phyloP scores from a whole-genome alignment of 202 grass and related monocot species.

The Setaria viridis region DNA sequence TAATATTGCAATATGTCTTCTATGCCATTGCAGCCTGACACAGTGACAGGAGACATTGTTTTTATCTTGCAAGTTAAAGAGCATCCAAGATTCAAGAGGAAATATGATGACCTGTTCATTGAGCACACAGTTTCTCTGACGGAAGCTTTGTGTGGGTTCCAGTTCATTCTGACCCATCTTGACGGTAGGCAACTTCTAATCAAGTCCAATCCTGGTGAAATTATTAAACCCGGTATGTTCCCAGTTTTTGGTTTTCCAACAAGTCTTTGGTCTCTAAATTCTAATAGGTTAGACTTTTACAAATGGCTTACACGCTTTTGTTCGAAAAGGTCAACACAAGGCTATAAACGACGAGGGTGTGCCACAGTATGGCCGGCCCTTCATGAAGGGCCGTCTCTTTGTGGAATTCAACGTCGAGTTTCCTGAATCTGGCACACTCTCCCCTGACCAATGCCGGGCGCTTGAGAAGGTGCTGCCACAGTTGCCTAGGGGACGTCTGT shows the following conservation, averaged over 20 bases:
- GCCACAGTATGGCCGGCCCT: conserved; percentile 68
- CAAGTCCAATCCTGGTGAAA: conserved; percentile 71
- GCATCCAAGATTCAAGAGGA: conserved; percentile 78
- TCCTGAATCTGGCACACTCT: conserved; percentile 61
- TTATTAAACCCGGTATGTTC: conserved; percentile 69
- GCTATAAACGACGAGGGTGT: conserved; percentile 78
- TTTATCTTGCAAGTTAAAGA: conserved; percentile 75
- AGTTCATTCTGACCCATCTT: conserved; percentile 76
- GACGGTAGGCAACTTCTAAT: conserved; percentile 70
- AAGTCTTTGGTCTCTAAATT: not conserved
- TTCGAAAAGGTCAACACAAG: conserved; percentile 69
- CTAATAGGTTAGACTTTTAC: not conserved
- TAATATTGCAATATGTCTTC: conserved; percentile 24
- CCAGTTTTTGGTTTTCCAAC: not conserved
- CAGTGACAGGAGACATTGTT: conserved; percentile 72
- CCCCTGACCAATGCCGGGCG: conserved; percentile 46
- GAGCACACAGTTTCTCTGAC: conserved; percentile 69
- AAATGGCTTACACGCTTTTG: not conserved
- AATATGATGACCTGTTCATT: conserved; percentile 67
- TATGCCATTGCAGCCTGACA: conserved; percentile 61
- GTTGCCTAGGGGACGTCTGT: conserved; percentile 33
- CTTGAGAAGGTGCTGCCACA: conserved; percentile 58
- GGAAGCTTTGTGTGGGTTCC: conserved; percentile 76
- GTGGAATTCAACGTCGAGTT: conserved; percentile 77
- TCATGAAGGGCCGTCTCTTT: conserved; percentile 80